Base-by-base conservation (phyloP, 495 filamentous ascomycete genomes). In the Astrothelium subdiscretum region DNA sequence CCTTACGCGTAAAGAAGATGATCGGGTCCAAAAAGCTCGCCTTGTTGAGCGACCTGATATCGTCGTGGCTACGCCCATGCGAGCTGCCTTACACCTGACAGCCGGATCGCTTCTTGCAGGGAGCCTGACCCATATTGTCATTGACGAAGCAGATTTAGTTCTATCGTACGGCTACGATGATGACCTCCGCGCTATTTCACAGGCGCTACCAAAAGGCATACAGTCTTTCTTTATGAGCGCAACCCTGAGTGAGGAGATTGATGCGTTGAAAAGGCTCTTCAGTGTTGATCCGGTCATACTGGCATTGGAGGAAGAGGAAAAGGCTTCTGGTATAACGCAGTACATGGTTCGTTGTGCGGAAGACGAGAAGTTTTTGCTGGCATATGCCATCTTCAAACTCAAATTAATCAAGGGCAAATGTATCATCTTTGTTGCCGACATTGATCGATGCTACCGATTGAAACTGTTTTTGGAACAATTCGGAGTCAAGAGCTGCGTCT, bases 391-490 rank as follows among this genome's bases (percentile, higher is more conserved):
- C 68, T 92, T 97, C 78, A 95, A 95, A 73, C 80, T 97, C 10
- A 89, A 95, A 75, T 76, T 97, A 20, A 85, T 99, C 71, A 95
- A 95, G 73, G 94, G 95, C 44, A 96, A 97, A 72, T 87, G 85
- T 59, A 88, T 99, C 64, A 86, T 97, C 60, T 99, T 97, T 68
- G 95, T 97, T 1, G 87, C 82, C 29, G 92, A 97, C 66, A 86
- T 96, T 59, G 95, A 97, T 71, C 82, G 94, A 61, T 91, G 88
- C 67, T 99, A 99, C 74, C 83, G 95, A 31, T 77, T 97, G 32
- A 97, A 97, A 75, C 81, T 99, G 11, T 97, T 94, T 71, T 81
- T 99, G 15, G 95, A 97, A 72, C 95, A 97, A 69, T 97, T 99
- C 67, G 91, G 90, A 27, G 90, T 96, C 70, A 88, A 88, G 72